Percentiles rank a stretch among this genome's conserved stretches.
phyloP scores from a whole-genome alignment of 352 stramenopile species.

The Phytophthora idaei region DNA sequence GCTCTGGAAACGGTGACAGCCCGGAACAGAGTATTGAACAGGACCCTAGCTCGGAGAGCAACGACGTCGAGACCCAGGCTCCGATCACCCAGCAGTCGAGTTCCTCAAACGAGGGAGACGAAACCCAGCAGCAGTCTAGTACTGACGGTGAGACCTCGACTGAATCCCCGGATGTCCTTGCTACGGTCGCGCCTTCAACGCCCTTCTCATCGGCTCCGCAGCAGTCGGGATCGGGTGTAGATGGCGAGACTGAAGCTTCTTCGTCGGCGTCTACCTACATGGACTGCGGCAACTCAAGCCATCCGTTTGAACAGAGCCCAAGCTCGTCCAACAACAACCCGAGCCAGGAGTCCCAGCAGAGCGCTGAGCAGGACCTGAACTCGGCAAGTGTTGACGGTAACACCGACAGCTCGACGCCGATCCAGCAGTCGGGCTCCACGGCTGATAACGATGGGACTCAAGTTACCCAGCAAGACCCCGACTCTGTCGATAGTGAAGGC shows the following conservation, averaged over 20 bases:
- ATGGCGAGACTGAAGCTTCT: conserved; percentile 1
- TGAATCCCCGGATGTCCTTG: conserved; percentile 9
- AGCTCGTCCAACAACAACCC: conserved; percentile 3
- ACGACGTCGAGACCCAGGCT: conserved; percentile 5
- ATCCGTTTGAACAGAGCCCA: neutral
- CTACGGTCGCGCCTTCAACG: conserved; percentile 11
- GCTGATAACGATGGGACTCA: neutral
- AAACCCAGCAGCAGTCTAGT: conserved; percentile 19
- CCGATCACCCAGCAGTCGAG: conserved; percentile 13
- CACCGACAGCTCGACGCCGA: neutral
- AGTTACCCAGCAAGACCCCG: conserved; percentile 6
- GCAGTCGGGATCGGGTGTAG: conserved; percentile 1
- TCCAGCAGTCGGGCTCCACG: conserved; percentile 10
- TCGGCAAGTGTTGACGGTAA: conserved; percentile 3
- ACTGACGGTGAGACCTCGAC: conserved; percentile 16
- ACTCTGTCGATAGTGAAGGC: neutral
- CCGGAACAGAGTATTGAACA: conserved; percentile 11
- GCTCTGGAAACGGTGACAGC: conserved; percentile 9
- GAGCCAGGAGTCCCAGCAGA: conserved; percentile 1
- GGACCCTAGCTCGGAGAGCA: conserved; percentile 2
- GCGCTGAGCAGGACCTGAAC: neutral
- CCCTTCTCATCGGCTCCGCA: conserved; percentile 3
- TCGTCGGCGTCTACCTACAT: conserved; percentile 4
- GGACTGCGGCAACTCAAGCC: conserved; percentile 2
- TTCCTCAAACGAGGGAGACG: conserved; percentile 11